Conservation (phyloP, 202 grass and related monocot species). For the Setaria italica region DNA sequence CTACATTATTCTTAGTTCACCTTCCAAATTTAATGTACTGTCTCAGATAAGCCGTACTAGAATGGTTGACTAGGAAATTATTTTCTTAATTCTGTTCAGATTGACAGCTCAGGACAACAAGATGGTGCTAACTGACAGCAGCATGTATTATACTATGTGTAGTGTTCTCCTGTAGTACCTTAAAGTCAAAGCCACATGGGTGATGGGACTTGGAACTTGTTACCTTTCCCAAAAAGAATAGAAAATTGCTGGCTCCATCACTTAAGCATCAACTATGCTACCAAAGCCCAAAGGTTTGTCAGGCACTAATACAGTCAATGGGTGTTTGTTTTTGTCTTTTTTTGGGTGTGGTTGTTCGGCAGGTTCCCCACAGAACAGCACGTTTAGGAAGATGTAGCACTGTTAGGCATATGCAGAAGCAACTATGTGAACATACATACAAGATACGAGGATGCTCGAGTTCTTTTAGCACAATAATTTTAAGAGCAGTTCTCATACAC, state of each 20-base stretch:
- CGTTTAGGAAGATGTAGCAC: neutral
- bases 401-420: constrained; percentile 34
- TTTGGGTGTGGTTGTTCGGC: neutral
- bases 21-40: neutral
- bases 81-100: constrained; percentile 23
- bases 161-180: constrained; percentile 10
- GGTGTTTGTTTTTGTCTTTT: neutral
- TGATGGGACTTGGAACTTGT: constrained; percentile 10
- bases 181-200: constrained; percentile 44
- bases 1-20: neutral
- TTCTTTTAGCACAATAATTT: constrained; percentile 36
- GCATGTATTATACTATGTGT: neutral
- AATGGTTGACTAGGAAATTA: constrained; percentile 14
- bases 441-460: constrained; percentile 36
- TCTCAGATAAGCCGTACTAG: neutral
- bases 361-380: neutral
- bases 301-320: neutral
- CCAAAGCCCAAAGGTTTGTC: neutral
- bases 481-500: constrained; percentile 33
- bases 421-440: constrained; percentile 34
- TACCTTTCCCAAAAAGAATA: neutral
- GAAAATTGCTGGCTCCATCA: constrained; percentile 2
- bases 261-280: neutral
- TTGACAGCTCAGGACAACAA: constrained; percentile 6
- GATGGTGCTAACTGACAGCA: constrained; percentile 21